Evolutionary conservation across 257 asterid genomes (phyloP), one percentile per base, ranked within the genome.

Genomic region (Solanum chmielewskii): DNA sequence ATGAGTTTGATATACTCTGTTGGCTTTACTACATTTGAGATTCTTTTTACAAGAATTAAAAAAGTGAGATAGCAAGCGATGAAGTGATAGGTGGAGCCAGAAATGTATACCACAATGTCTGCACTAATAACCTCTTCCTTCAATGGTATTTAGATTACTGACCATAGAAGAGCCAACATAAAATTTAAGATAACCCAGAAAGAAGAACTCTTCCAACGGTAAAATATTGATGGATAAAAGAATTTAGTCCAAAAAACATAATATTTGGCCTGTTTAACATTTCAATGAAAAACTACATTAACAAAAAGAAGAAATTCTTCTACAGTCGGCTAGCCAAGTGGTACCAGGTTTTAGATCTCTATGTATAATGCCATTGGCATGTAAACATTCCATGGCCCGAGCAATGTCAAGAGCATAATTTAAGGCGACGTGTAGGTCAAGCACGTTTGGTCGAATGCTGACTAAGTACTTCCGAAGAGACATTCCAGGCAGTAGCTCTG

Each of bases 291-390:
- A 86, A 87, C 88, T 33, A 89, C 59, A 60, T 49, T 41, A 60
- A 78, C 7, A 71, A 45, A 4, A 71, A 45, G 37, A 75, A 86
- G 5, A 82, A 88, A 89, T 52, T 33, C 85, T 41, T 83, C 62
- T 85, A 90, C 90, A 90, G 91, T 86, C 88, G 87, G 89, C 86
- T 84, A 85, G 78, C 91, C 88, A 90, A 42, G 29, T 11, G 64
- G 82, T 96, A 96, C 99, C 99, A 88, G 98, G 99, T 92, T 96
- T 96, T 59, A 96, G 93, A 91, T 96, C 99, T 94, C 99, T 94
- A 88, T 95, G 98, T 88, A 96, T 96, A 89, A 96, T 94, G 83
- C 98, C 98, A 88, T 96, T 96, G 76, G 97, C 98, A 91, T 96
- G 99, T 89, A 96, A 91, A 88, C 99, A 96, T 47, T 95, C 99